phyloP scores from a whole-genome alignment of 2,329 filamentous ascomycete species.

The Xylaria sp. region DNA sequence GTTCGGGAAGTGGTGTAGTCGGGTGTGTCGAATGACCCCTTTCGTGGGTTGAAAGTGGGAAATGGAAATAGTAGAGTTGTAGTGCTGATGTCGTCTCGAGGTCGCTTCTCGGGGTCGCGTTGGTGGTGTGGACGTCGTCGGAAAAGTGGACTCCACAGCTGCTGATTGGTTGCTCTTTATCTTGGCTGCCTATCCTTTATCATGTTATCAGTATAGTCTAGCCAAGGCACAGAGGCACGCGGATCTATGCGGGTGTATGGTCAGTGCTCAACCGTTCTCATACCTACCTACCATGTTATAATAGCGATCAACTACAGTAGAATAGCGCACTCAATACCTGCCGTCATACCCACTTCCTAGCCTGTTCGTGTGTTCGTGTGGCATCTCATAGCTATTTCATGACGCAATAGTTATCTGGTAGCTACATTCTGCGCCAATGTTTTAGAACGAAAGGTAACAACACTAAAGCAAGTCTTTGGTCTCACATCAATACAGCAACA shows the following conservation, averaged over 20 bases:
- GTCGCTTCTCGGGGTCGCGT: conserved; percentile 42
- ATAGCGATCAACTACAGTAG: not conserved
- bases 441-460: conserved; percentile 3
- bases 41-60: conserved; percentile 28
- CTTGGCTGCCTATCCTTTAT: conserved; percentile 35
- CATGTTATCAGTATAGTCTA: conserved; percentile 23
- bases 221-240: conserved; percentile 21
- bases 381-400: not conserved
- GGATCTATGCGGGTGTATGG: conserved; percentile 12
- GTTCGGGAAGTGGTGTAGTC: conserved; percentile 33
- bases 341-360: not conserved
- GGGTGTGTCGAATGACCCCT: conserved; percentile 37
- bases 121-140: conserved; percentile 34
- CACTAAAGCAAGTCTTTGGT: not conserved
- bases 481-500: not conserved
- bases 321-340: not conserved
- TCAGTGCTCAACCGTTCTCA: not conserved
- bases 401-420: conserved; percentile 1
- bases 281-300: not conserved
- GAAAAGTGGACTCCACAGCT: conserved; percentile 15
- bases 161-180: conserved; percentile 25
- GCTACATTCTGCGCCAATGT: not conserved
- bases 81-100: conserved; percentile 40
- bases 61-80: conserved; percentile 30
- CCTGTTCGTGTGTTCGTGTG: not conserved